phyloP scores from a whole-genome alignment of 768 basidiomycete genomes.

The Phaeolepiota aurea region DNA sequence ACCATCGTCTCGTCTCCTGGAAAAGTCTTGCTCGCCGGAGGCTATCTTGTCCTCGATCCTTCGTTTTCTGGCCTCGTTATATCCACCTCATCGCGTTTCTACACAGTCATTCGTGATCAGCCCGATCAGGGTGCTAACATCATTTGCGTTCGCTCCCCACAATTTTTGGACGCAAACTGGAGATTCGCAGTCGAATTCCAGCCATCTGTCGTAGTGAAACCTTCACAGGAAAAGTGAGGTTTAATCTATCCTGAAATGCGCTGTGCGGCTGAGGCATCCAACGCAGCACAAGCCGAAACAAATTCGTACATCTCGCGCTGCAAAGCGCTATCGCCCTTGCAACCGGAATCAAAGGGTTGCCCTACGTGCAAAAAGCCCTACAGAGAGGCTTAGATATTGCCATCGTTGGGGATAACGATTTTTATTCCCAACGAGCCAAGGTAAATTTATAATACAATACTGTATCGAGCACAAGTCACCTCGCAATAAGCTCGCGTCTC shows the following conservation, averaged over 20 bases:
- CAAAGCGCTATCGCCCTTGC: conserved; percentile 67
- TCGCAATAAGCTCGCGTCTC: conserved; percentile 46
- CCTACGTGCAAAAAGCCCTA: conserved; percentile 33
- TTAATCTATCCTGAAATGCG: conserved; percentile 5
- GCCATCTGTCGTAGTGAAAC: conserved; percentile 22
- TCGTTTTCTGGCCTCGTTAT: conserved; percentile 81
- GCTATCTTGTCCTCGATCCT: conserved; percentile 93
- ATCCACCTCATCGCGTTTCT: conserved; percentile 92
- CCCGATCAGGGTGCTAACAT: conserved; percentile 20
- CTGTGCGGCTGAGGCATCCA: conserved; percentile 8
- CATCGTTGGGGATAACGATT: conserved; percentile 93
- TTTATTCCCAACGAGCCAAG: conserved; percentile 89
- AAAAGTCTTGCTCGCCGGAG: conserved; percentile 92
- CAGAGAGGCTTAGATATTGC: conserved; percentile 60
- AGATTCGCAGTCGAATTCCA: conserved; percentile 47
- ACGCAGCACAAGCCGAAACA: conserved; percentile 57
- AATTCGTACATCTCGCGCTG: conserved; percentile 89
- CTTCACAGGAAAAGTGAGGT: conserved; percentile 29
- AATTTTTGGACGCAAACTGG: conserved; percentile 82
- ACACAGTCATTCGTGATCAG: conserved; percentile 56
- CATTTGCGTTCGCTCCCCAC: conserved; percentile 81
- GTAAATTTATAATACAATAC: conserved; percentile 28
- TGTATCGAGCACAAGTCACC: background rate
- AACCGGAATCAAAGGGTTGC: conserved; percentile 43
- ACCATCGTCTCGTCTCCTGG: conserved; percentile 88